Evolutionary conservation across 306 rosid genomes (phyloP).

Genomic region (Carpinus fangiana): DNA sequence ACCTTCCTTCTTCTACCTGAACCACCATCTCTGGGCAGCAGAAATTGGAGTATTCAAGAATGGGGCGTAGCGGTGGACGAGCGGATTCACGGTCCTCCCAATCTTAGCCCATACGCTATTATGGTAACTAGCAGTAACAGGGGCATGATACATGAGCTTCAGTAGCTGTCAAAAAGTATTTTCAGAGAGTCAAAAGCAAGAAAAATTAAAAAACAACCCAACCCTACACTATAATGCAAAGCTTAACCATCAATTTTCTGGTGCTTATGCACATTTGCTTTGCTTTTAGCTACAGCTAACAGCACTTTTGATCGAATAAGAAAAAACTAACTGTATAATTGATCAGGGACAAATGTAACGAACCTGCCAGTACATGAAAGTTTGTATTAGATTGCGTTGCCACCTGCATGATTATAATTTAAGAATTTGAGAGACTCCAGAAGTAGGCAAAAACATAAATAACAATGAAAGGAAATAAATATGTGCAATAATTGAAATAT

Average conservation of each 20-base stretch:
- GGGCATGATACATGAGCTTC: slow-evolving; percentile 94
- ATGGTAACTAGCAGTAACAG: slow-evolving; percentile 80
- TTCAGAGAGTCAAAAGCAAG: not conserved
- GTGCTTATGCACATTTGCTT: not conserved
- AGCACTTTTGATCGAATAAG: not conserved
- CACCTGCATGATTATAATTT: slow-evolving; percentile 51
- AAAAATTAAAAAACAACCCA: not conserved
- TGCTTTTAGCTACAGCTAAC: not conserved
- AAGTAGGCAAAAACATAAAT: slow-evolving; percentile 14
- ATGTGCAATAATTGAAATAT: not conserved
- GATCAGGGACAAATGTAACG: slow-evolving; percentile 24
- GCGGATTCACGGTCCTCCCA: slow-evolving; percentile 58
- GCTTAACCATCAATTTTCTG: not conserved
- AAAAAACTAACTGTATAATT: slow-evolving; percentile 1
- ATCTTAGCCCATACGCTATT: slow-evolving; percentile 82
- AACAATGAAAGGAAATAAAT: not conserved
- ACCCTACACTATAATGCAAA: not conserved
- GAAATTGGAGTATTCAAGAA: slow-evolving; percentile 70
- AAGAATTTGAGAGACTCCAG: slow-evolving; percentile 11
- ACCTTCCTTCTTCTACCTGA: slow-evolving; percentile 51
- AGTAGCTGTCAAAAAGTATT: slow-evolving; percentile 51
- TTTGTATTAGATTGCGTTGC: slow-evolving; percentile 87
- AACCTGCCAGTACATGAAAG: slow-evolving; percentile 98
- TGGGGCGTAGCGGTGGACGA: slow-evolving; percentile 61
- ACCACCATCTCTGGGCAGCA: slow-evolving; percentile 89